Evolutionary conservation across 257 asterid genomes (phyloP).

Genomic region (Fraxinus quadrangulata): DNA sequence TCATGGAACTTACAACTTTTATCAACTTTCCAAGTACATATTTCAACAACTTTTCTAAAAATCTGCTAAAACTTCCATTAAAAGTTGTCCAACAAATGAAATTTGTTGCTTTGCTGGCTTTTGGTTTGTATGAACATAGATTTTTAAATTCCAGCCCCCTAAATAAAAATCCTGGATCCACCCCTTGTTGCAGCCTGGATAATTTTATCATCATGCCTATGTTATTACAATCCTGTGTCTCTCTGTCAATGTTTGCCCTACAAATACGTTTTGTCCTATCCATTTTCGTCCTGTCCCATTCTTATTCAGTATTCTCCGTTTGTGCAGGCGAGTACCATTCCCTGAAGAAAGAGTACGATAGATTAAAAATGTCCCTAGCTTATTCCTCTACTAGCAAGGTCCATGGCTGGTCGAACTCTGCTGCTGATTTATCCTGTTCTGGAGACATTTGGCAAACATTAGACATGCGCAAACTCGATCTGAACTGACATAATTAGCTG

Average conservation of each 20-base stretch:
- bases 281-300: neutral
- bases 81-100: too few species aligned
- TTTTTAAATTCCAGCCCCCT: too few species aligned
- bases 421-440: constrained; percentile 31
- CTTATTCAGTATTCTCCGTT: neutral
- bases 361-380: constrained; percentile 41
- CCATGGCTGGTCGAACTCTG: constrained; percentile 34
- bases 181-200: too few species aligned
- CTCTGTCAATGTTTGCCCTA: neutral
- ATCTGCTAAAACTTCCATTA: too few species aligned
- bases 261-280: neutral
- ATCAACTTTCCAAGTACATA: too few species aligned
- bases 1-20: too few species aligned
- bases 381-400: constrained; percentile 32
- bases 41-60: too few species aligned
- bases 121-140: too few species aligned
- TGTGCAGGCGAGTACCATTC: constrained; percentile 62
- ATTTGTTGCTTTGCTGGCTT: too few species aligned
- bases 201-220: neutral
- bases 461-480: constrained; percentile 59
- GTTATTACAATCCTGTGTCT: neutral
- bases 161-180: too few species aligned
- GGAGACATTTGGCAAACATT: constrained; percentile 49
- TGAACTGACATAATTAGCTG: constrained; percentile 34
- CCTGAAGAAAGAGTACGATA: constrained; percentile 56